A percentile compares a stretch with the other conserved stretches of the same genome.
phyloP scores from a whole-genome alignment of 345 rosid species.

The Acer saccharum region DNA sequence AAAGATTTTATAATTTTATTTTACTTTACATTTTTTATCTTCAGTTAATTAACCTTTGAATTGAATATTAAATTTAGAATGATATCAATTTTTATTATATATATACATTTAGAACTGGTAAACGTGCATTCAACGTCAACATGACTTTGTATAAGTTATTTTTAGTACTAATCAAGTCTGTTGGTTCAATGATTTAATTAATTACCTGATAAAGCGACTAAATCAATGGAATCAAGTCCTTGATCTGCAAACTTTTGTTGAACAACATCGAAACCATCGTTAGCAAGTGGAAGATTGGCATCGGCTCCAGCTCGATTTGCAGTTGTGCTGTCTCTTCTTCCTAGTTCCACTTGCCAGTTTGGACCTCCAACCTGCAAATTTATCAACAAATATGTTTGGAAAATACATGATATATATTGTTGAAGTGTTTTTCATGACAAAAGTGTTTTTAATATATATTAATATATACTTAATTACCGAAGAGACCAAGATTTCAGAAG shows the following conservation, averaged over 20 bases:
- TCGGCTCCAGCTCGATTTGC: neutral
- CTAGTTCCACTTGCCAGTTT: slow-evolving; percentile 32
- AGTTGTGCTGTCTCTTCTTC: slow-evolving; percentile 33
- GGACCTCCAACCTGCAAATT: slow-evolving; percentile 35
- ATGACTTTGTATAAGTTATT: neutral
- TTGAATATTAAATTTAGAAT: no score
- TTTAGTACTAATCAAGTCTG: no score
- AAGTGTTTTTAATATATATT: no score
- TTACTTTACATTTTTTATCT: no score
- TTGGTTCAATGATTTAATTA: neutral
- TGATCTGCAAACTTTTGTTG: neutral
- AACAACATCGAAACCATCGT: neutral
- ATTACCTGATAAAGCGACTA: slow-evolving; percentile 10
- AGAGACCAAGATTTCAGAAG: slow-evolving; percentile 47
- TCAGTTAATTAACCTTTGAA: no score
- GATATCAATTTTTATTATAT: no score
- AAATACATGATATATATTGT: no score
- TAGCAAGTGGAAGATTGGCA: slow-evolving; percentile 1
- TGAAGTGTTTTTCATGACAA: no score
- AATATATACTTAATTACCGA: slow-evolving; percentile 16
- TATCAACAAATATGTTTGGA: no score
- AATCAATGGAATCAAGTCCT: slow-evolving; percentile 15
- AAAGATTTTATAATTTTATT: no score
- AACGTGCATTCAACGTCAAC: neutral
- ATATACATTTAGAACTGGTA: neutral